Percentiles rank a stretch among this genome's conserved stretches.
These are phyloP conservation scores for Septoria linicola DNA, from an alignment of 2,329 filamentous ascomycete genomes.

Conservation along the genomic window DNA sequence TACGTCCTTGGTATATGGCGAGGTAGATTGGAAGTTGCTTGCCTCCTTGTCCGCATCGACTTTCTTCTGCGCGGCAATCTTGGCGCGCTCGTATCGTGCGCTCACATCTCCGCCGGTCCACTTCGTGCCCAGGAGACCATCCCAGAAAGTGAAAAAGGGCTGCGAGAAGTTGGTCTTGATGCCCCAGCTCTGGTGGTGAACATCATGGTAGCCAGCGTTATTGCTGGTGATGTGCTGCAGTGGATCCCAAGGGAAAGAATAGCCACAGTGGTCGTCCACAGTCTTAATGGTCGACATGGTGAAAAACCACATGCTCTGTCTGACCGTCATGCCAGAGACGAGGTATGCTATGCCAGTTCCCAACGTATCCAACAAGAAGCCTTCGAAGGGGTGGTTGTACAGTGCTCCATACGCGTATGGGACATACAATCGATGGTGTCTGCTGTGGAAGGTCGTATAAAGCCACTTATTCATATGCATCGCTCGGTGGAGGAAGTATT, in stretches of 20 bases:
- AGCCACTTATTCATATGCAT: constrained; percentile 99
- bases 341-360: constrained; percentile 85
- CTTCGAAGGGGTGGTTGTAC: constrained; percentile 95
- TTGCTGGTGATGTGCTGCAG: constrained; percentile 89
- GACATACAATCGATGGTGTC: constrained; percentile 95
- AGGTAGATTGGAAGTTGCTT: constrained; percentile 15
- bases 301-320: constrained; percentile 89
- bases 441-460: constrained; percentile 89
- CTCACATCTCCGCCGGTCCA: constrained; percentile 70
- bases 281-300: constrained; percentile 89
- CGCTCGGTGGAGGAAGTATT: constrained; percentile 92
- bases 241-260: constrained; percentile 92
- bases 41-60: constrained; percentile 49
- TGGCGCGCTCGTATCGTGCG: constrained; percentile 58
- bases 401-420: constrained; percentile 95
- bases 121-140: constrained; percentile 74
- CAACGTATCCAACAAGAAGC: constrained; percentile 87
- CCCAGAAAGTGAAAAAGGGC: constrained; percentile 96
- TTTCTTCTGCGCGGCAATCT: constrained; percentile 57
- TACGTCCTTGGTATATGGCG: constrained; percentile 33
- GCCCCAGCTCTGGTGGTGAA: constrained; percentile 98
- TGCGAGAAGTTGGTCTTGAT: constrained; percentile 88
- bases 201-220: constrained; percentile 95
- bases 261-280: constrained; percentile 96
- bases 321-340: constrained; percentile 73